Conservation (phyloP, 352 stramenopile genomes). For the Phytophthora podocarpi region DNA sequence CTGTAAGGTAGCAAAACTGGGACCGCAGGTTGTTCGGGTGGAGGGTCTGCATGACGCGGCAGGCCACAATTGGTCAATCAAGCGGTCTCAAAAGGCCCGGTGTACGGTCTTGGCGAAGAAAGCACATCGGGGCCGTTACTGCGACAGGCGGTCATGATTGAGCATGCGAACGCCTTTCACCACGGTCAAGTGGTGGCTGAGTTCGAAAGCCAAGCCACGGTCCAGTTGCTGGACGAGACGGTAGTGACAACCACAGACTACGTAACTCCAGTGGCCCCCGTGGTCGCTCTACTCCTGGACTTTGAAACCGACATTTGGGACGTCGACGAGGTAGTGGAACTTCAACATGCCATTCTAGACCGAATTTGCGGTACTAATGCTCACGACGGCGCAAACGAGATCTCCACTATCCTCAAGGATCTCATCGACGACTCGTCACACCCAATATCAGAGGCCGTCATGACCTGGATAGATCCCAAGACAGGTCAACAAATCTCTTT, state of each 20-base stretch:
- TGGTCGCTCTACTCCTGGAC: neutral
- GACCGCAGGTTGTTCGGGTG: neutral
- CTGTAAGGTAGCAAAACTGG: neutral
- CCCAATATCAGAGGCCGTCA: neutral
- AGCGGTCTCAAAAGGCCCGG: neutral
- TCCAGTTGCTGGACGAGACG: neutral
- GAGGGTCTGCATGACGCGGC: slow-evolving; percentile 2
- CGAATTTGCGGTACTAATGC: neutral
- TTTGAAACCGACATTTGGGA: neutral
- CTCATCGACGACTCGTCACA: neutral
- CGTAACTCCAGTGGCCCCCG: neutral
- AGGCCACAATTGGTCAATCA: neutral
- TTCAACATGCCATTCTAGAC: neutral
- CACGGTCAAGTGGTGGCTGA: neutral
- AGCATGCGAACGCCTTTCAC: neutral
- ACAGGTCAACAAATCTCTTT: neutral
- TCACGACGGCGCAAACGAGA: neutral
- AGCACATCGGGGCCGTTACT: too few relatives aligned
- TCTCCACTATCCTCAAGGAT: neutral
- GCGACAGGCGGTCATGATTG: neutral
- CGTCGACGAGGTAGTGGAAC: neutral
- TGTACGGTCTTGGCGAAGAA: neutral
- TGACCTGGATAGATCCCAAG: neutral
- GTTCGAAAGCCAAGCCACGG: neutral
- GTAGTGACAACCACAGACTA: neutral